phyloP scores from a whole-genome alignment of 129 eudicot species.

The Gnaphalium uliginosum region DNA sequence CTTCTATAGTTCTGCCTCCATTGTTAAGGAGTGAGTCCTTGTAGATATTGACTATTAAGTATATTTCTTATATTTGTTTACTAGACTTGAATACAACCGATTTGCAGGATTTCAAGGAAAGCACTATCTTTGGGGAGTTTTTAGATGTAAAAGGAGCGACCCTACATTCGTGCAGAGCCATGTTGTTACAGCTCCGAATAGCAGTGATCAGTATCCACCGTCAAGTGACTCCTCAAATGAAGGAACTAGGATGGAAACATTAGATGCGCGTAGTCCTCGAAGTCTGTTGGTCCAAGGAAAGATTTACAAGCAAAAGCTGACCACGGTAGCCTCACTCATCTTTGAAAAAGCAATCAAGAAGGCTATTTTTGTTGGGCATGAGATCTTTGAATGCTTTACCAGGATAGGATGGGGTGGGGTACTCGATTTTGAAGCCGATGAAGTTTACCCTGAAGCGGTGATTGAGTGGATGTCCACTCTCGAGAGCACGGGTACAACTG shows the following conservation, averaged over 20 bases:
- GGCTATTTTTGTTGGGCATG: not conserved
- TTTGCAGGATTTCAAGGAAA: conserved; percentile 56
- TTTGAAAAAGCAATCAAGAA: conserved; percentile 1
- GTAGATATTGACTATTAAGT: not conserved
- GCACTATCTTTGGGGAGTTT: conserved; percentile 56
- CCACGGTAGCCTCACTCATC: not conserved
- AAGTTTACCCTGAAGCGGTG: not conserved
- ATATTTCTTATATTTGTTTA: conserved; percentile 8
- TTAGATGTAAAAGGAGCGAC: conserved; percentile 12
- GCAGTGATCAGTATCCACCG: not conserved
- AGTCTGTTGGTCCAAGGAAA: not conserved
- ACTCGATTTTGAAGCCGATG: not conserved
- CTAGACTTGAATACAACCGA: conserved; percentile 6
- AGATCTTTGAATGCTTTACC: not conserved
- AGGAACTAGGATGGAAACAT: not conserved
- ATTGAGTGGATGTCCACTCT: conserved; percentile 10
- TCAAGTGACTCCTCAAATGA: not conserved
- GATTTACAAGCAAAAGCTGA: not conserved
- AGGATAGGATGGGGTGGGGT: conserved; percentile 14
- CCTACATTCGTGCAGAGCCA: conserved; percentile 7
- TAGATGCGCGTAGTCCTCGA: conserved; percentile 13
- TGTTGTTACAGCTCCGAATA: not conserved
- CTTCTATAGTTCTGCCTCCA: conserved; percentile 44
- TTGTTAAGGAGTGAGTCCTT: conserved; percentile 40
- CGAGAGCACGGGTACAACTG: not conserved